Evolutionary conservation across 306 rosid species (phyloP).

Genomic region (Bauhinia variegata): DNA sequence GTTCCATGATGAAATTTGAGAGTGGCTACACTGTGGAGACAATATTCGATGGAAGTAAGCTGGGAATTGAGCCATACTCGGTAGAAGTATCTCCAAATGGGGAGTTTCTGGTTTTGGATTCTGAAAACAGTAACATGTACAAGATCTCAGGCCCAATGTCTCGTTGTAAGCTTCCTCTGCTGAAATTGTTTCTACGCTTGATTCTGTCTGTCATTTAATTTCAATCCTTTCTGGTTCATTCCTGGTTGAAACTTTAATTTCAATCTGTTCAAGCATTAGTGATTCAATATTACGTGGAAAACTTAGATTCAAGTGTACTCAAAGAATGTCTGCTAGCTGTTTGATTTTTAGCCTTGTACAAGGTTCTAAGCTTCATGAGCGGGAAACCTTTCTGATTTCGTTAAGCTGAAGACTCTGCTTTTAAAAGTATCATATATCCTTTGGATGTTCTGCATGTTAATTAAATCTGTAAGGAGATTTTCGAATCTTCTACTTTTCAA

Average conservation of each 20-base stretch:
- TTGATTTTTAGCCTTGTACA: constrained; percentile 18
- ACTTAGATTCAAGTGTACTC: constrained; percentile 34
- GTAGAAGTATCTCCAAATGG: constrained; percentile 70
- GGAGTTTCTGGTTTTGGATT: constrained; percentile 84
- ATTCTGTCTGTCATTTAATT: not conserved
- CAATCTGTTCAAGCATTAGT: not conserved
- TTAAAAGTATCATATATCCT: constrained; percentile 41
- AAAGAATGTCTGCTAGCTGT: constrained; percentile 27
- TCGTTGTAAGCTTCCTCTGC: constrained; percentile 59
- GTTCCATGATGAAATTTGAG: constrained; percentile 95
- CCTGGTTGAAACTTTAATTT: constrained; percentile 21
- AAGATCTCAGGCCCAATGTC: constrained; percentile 77
- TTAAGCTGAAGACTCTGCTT: constrained; percentile 57
- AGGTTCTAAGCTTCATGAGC: constrained; percentile 43
- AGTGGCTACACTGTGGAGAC: constrained; percentile 89
- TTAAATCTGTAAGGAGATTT: constrained; percentile 35
- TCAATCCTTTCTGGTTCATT: not conserved
- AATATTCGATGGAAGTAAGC: constrained; percentile 87
- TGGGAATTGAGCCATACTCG: constrained; percentile 91
- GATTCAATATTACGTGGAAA: constrained; percentile 11
- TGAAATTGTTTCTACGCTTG: constrained; percentile 14
- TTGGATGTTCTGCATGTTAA: constrained; percentile 39
- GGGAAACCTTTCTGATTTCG: constrained; percentile 52
- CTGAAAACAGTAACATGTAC: constrained; percentile 86
- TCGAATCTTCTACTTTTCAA: constrained; percentile 32